Evolutionary conservation across 2,329 filamentous ascomycete species (phyloP).

Genomic region (Cercospora janseana): DNA sequence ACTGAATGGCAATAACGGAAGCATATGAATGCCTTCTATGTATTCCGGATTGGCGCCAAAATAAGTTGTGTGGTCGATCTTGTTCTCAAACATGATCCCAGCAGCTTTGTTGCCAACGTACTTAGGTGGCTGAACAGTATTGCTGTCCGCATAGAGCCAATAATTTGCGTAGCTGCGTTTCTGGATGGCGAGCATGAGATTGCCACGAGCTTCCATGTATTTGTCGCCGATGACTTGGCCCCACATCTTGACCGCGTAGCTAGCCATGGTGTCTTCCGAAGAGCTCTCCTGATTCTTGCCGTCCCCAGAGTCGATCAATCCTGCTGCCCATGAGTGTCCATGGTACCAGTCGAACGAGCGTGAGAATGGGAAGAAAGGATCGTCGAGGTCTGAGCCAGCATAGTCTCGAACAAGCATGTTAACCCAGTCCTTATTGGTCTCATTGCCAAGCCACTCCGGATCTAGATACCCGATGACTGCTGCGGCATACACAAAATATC

Average conservation of each 20-base stretch:
- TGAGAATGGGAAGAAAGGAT: conserved; percentile 76
- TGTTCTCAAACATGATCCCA: conserved; percentile 79
- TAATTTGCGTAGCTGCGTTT: conserved; percentile 72
- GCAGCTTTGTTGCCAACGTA: conserved; percentile 76
- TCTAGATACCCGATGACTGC: conserved; percentile 80
- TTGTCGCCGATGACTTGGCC: conserved; percentile 71
- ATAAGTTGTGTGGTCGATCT: conserved; percentile 88
- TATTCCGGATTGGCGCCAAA: conserved; percentile 58
- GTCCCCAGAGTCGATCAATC: conserved; percentile 66
- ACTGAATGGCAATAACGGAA: conserved; percentile 69
- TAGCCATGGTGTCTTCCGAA: conserved; percentile 84
- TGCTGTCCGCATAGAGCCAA: conserved; percentile 73
- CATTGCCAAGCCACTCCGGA: conserved; percentile 62
- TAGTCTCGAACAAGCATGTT: conserved; percentile 80
- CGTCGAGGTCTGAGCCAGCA: conserved; percentile 70
- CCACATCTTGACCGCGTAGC: conserved; percentile 93
- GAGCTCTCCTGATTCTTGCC: conserved; percentile 86
- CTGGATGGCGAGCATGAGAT: conserved; percentile 79
- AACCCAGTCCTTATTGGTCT: conserved; percentile 72
- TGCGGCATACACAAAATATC: conserved; percentile 85
- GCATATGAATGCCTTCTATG: conserved; percentile 73
- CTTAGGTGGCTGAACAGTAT: conserved; percentile 68
- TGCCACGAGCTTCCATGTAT: conserved; percentile 75
- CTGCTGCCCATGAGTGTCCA: conserved; percentile 91
- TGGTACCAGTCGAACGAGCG: conserved; percentile 91